Evolutionary conservation across 495 filamentous ascomycete genomes (phyloP).

Genomic region (Talaromyces ruber): DNA sequence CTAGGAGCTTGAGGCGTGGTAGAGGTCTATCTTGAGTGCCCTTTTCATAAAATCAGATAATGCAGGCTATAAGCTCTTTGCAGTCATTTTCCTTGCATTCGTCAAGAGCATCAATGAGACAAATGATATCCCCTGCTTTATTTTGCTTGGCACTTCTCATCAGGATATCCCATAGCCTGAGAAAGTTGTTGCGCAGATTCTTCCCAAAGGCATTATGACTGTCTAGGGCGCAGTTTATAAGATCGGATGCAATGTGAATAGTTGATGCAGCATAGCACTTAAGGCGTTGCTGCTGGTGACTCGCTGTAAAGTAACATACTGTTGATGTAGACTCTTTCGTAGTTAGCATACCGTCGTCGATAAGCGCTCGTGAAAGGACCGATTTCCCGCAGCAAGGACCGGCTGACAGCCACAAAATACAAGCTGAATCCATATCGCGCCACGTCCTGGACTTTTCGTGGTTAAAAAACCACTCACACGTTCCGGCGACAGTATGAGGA

Average conservation of each 20-base stretch:
- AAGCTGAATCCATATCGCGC: slow-evolving; percentile 14
- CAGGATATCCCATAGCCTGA: slow-evolving; percentile 33
- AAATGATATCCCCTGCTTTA: slow-evolving; percentile 32
- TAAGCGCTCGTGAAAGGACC: slow-evolving; percentile 21
- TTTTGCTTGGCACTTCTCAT: slow-evolving; percentile 13
- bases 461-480: slow-evolving; percentile 28
- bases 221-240: slow-evolving; percentile 15
- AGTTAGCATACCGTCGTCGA: slow-evolving; percentile 18
- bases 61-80: not conserved
- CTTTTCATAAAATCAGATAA: not conserved
- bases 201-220: slow-evolving; percentile 12
- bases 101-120: slow-evolving; percentile 34
- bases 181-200: slow-evolving; percentile 16
- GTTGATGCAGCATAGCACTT: slow-evolving; percentile 26
- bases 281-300: slow-evolving; percentile 16
- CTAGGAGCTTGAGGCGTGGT: not conserved
- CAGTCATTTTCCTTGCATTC: slow-evolving; percentile 21
- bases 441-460: slow-evolving; percentile 20
- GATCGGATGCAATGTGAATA: slow-evolving; percentile 14
- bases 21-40: not conserved
- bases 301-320: slow-evolving; percentile 31
- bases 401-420: slow-evolving; percentile 33
- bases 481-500: slow-evolving; percentile 10
- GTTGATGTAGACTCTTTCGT: slow-evolving; percentile 8
- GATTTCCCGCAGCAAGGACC: slow-evolving; percentile 35